Conservation (phyloP, 1,284 basidiomycete species). For the Dichomitus squalens region DNA sequence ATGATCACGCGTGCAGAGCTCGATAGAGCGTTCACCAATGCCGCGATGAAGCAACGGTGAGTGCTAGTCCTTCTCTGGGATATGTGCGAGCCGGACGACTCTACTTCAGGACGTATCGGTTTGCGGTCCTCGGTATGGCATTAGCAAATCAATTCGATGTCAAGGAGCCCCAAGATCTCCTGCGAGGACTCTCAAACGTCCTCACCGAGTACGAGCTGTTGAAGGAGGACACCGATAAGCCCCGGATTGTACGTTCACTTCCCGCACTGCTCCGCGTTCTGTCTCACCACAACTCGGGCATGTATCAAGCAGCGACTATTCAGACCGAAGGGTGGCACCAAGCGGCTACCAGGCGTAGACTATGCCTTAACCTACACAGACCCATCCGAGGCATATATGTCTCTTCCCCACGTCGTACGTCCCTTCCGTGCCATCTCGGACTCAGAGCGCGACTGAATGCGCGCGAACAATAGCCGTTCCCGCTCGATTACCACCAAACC, state of each 20-base stretch:
- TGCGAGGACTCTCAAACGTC: slow-evolving; percentile 70
- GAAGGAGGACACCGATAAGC: slow-evolving; percentile 79
- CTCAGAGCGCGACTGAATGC: not conserved
- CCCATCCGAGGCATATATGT: slow-evolving; percentile 67
- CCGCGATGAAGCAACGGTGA: slow-evolving; percentile 77
- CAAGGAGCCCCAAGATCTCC: slow-evolving; percentile 73
- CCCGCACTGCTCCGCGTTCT: not conserved
- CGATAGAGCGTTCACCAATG: slow-evolving; percentile 72
- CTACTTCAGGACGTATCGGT: slow-evolving; percentile 66
- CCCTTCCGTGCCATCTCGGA: not conserved
- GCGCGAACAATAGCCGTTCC: slow-evolving; percentile 62
- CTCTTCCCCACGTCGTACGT: slow-evolving; percentile 74
- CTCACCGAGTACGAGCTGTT: slow-evolving; percentile 71
- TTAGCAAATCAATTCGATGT: slow-evolving; percentile 81
- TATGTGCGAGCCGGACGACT: slow-evolving; percentile 1
- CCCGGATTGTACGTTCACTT: slow-evolving; percentile 63
- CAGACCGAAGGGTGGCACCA: slow-evolving; percentile 49
- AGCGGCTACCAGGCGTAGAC: slow-evolving; percentile 57
- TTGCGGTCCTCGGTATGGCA: slow-evolving; percentile 83
- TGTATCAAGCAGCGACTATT: slow-evolving; percentile 53
- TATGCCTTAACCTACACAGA: slow-evolving; percentile 65
- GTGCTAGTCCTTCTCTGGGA: slow-evolving; percentile 23
- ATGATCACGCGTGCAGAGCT: slow-evolving; percentile 74
- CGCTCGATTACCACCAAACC: slow-evolving; percentile 85
- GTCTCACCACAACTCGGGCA: not conserved